Percentiles rank a stretch among this genome's conserved stretches.
Evolutionary conservation across 805 yeast genomes (phyloP).

Genomic region (Saturnispora gosingensis): DNA sequence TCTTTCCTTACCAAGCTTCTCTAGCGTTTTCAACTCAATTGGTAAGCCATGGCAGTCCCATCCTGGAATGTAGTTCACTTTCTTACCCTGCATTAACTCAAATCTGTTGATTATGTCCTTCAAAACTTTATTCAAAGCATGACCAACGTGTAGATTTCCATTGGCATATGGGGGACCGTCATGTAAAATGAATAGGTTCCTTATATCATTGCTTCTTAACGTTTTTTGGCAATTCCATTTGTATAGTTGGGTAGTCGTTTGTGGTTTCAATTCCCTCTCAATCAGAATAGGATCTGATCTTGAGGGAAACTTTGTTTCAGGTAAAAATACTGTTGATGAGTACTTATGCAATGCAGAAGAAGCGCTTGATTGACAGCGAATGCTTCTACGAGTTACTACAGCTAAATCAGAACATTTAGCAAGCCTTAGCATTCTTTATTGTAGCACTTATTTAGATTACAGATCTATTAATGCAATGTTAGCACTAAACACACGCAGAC

Average conservation of each 20-base stretch:
- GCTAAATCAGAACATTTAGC: not conserved
- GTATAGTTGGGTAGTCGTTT: constrained; percentile 53
- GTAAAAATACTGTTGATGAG: constrained; percentile 34
- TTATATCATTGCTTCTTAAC: constrained; percentile 19
- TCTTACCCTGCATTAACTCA: constrained; percentile 49
- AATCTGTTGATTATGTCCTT: constrained; percentile 79
- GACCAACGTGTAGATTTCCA: constrained; percentile 88
- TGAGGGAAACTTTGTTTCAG: constrained; percentile 58
- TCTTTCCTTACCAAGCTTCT: constrained; percentile 30
- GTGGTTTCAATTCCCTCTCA: constrained; percentile 36
- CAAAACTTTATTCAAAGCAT: constrained; percentile 79
- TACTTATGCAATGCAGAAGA: constrained; percentile 14
- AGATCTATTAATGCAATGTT: not conserved
- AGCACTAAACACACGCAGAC: not conserved
- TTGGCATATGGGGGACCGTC: constrained; percentile 99
- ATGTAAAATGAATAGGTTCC: constrained; percentile 57
- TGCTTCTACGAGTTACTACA: not conserved
- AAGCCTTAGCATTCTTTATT: not conserved
- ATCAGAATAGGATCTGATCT: constrained; percentile 43
- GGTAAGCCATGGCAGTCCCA: constrained; percentile 99
- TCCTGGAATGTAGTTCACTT: constrained; percentile 75
- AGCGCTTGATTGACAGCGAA: constrained; percentile 1
- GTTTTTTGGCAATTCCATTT: constrained; percentile 41
- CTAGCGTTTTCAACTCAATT: constrained; percentile 78
- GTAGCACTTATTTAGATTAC: not conserved